phyloP scores from a whole-genome alignment of 23 red algal species.

The Pyropia haitanensis region DNA sequence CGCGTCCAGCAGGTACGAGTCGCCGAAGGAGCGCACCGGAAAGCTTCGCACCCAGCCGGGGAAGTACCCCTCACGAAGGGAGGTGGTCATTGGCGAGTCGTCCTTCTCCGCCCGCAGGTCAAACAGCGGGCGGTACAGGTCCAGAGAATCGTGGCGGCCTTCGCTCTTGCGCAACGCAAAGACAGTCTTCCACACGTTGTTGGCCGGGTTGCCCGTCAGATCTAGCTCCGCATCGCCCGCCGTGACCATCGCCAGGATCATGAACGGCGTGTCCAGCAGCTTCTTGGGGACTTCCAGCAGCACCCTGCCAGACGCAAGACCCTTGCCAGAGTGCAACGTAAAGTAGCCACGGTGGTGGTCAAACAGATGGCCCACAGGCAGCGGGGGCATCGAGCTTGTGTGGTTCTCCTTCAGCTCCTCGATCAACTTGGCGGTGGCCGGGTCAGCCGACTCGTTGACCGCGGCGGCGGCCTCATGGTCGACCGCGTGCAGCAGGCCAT shows the following conservation, averaged over 20 bases:
- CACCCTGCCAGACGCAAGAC: no score
- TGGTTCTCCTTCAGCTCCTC: no score
- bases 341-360: no score
- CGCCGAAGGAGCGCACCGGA: not conserved
- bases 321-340: no score
- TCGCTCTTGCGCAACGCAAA: constrained; percentile 19
- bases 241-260: constrained; percentile 3
- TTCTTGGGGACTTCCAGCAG: constrained; percentile 3
- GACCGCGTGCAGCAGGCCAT: no score
- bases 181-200: not conserved
- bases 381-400: no score
- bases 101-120: not conserved
- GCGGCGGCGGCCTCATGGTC: no score
- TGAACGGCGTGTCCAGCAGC: constrained; percentile 5
- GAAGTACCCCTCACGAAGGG: not conserved
- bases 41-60: constrained; percentile 6
- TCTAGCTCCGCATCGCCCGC: constrained; percentile 7
- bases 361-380: no score
- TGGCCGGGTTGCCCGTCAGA: not conserved
- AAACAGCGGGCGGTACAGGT: constrained; percentile 23
- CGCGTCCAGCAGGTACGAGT: constrained; percentile 2
- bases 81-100: not conserved
- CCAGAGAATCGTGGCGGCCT: not conserved
- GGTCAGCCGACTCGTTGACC: no score
- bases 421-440: no score